Evolutionary conservation across 2,329 filamentous ascomycete species (phyloP), one percentile per base, ranked within the genome.

Genomic region (Xylariaceae sp.): DNA sequence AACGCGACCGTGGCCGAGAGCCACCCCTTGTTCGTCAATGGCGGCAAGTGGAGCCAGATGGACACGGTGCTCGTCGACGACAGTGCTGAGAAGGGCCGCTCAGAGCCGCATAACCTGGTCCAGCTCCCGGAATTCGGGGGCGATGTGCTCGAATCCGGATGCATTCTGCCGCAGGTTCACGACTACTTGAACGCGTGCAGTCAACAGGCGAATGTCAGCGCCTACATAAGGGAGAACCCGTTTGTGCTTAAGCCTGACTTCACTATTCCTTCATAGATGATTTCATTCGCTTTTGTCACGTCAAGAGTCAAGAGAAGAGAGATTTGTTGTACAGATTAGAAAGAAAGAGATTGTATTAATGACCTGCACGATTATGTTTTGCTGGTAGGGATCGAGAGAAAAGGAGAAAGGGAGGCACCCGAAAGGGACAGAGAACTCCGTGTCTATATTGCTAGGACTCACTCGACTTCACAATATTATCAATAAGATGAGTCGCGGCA

Each of bases 1-100:
- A 75, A 85, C 64, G 71, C 73, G 0, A 52, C 57, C 2, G 72
- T 86, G 18, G 72, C 70, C 59, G 69, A 62, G 6, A 75, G 76
- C 39, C 80, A 82, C 72, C 82, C 77, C n/a, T 71, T 69, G 39
- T 71, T 69, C 11, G 72, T 66, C 0, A 56, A 62, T 17, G 78
- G 74, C 23, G 73, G 69, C 11, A 67, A 72, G 10, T 97, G 92
- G 88, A 82, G 86, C 67, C 92, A 96, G 75, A 81, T 81, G 54
- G 96, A 97, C 73, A 97, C 94, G 0, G 81, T 97, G 5, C 79
- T 99, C 30, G 85, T 97, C 45, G 94, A 99, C 67, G 94, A 97
- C 74, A 90, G 87, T 35, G 68, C 75, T 1, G 81, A 92, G 69
- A 99, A 97, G 77, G 92, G 88, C 0, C 80, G 84, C 30, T 87